Evolutionary conservation across 352 stramenopile genomes (phyloP), one percentile per base, ranked within the genome.

Genomic region (Phytophthora aleatoria): DNA sequence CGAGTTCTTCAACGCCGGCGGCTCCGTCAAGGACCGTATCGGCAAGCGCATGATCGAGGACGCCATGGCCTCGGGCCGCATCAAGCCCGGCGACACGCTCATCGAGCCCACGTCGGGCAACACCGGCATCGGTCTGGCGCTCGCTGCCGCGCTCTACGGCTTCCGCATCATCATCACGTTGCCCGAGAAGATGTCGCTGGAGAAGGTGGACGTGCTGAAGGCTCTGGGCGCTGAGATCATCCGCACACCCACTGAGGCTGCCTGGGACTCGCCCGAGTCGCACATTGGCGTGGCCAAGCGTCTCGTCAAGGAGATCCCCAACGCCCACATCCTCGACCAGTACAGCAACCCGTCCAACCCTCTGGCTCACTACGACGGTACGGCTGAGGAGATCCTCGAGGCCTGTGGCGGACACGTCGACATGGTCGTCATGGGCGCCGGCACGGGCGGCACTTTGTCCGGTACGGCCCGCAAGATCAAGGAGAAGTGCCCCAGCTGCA

Each of bases 61-160:
- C 57, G 95, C 97, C 15, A 96, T 99, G 75, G 76, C 79, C 13
- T 76, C 74, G 2, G 96, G 96, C 10, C 76, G 82, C 20, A 97
- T 99, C 58, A 97, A 97, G 53, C 87, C 88, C 1, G 97, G 97
- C 8, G 94, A 98, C 68, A 99, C 94, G 31, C 74, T 99, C 13
- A 98, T 99, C 45, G 97, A 99, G 74, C 96, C 97, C 3, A 99
- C 97, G 28, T 98, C 89, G 15, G 97, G 97, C 41, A 99, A 99
- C 76, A 99, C 97, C 6, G 89, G 97, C 30, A 99, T 99, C 64
- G 97, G 96, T 24, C 76, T 99, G 38, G 97, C 97, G 28, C 90
- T 99, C 63, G 96, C 97, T 3, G 96, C 96, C 38, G 97, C 96
- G 31, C 91, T 97, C 68, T 98, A 99, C 72, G 97, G 97, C 56